A percentile compares a stretch with the other conserved stretches of the same genome.
Evolutionary conservation across 164 flowering plant genomes (phyloP).

Genomic region (Piper betle): DNA sequence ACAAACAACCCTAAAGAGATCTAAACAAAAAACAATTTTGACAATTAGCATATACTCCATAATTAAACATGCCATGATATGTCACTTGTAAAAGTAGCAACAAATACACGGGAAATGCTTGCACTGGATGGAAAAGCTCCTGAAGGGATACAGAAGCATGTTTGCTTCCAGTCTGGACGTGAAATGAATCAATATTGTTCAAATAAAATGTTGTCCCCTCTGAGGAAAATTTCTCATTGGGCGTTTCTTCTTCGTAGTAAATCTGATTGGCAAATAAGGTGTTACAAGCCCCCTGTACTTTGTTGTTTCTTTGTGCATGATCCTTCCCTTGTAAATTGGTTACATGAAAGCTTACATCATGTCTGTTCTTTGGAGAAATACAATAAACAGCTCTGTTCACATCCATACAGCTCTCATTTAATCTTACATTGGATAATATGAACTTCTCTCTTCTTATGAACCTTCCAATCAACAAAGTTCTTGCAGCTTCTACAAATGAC

Average conservation of each 20-base stretch:
- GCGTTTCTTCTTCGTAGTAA: not conserved
- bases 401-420: not conserved
- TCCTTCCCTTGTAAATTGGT: not conserved
- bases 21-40: too few species aligned
- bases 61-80: slow-evolving; percentile 40
- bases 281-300: not conserved
- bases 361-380: not conserved
- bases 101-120: slow-evolving; percentile 45
- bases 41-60: too few species aligned
- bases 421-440: not conserved
- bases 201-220: slow-evolving; percentile 56
- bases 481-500: not conserved
- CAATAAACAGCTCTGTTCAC: not conserved
- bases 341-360: not conserved
- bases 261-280: not conserved
- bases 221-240: slow-evolving; percentile 14
- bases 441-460: not conserved
- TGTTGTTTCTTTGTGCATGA: not conserved
- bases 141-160: slow-evolving; percentile 43
- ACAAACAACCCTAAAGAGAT: not conserved
- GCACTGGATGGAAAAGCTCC: slow-evolving; percentile 69
- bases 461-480: not conserved
- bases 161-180: slow-evolving; percentile 9
- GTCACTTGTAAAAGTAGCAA: slow-evolving; percentile 82
- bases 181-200: slow-evolving; percentile 43